Conservation (phyloP, 2,329 filamentous ascomycete genomes). For the Sordariomycetes sp. region DNA sequence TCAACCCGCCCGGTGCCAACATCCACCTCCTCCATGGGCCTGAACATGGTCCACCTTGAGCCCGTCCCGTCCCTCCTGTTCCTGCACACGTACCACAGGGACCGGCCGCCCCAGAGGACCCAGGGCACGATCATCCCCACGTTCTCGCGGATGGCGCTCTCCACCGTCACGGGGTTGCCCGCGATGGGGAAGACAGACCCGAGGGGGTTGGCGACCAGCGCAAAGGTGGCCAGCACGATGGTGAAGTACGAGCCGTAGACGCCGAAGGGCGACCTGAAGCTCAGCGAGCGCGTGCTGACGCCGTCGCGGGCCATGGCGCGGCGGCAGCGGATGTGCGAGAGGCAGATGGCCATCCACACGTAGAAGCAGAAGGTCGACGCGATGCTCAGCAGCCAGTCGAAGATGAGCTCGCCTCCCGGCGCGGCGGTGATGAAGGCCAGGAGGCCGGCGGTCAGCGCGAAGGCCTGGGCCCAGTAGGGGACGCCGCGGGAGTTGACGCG, state of each 20-base stretch:
- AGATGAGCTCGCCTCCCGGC: slow-evolving; percentile 23
- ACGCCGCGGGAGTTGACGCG: slow-evolving; percentile 19
- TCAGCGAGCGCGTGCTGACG: slow-evolving; percentile 20
- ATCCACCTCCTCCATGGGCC: not conserved
- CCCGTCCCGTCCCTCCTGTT: not conserved
- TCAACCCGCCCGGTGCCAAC: not conserved
- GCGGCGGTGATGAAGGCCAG: slow-evolving; percentile 31
- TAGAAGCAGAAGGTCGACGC: slow-evolving; percentile 33
- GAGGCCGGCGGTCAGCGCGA: slow-evolving; percentile 27
- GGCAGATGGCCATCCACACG: slow-evolving; percentile 35
- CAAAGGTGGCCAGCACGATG: slow-evolving; percentile 15
- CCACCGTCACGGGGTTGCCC: slow-evolving; percentile 8
- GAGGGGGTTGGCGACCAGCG: slow-evolving; percentile 18
- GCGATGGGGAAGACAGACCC: slow-evolving; percentile 13
- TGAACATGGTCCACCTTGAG: not conserved
- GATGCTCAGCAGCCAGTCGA: slow-evolving; percentile 34
- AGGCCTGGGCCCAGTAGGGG: slow-evolving; percentile 27
- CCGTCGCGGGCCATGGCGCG: slow-evolving; percentile 26
- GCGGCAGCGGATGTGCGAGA: slow-evolving; percentile 34
- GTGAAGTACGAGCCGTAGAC: slow-evolving; percentile 14
- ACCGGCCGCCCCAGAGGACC: not conserved
- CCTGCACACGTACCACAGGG: not conserved
- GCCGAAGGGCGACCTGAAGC: slow-evolving; percentile 18
- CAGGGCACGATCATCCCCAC: slow-evolving; percentile 16
- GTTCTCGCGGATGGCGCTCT: slow-evolving; percentile 14